Conservation (phyloP, 2,329 filamentous ascomycete species). For the Diplodia sapinea region DNA sequence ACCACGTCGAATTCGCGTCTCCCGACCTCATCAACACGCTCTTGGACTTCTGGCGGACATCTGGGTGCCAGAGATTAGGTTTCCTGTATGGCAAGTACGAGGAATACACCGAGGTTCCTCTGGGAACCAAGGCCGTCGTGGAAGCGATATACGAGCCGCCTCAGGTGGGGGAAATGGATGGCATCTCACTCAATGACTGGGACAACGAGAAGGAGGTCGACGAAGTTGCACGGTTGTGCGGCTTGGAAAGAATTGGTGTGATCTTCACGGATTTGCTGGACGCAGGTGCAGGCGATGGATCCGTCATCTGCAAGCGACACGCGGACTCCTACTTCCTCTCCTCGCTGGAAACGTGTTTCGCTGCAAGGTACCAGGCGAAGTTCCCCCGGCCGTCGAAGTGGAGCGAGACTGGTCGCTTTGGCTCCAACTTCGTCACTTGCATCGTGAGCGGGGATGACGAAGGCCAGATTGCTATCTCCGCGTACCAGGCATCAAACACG, state of each 20-base stretch:
- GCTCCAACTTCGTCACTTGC: slow-evolving; percentile 96
- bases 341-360: slow-evolving; percentile 89
- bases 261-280: slow-evolving; percentile 94
- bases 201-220: slow-evolving; percentile 82
- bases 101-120: slow-evolving; percentile 88
- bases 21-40: slow-evolving; percentile 85
- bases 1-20: slow-evolving; percentile 94
- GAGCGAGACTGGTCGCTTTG: slow-evolving; percentile 93
- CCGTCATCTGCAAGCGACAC: slow-evolving; percentile 92
- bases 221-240: slow-evolving; percentile 79
- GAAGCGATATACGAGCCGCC: slow-evolving; percentile 98
- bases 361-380: slow-evolving; percentile 83
- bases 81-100: slow-evolving; percentile 90
- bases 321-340: slow-evolving; percentile 94
- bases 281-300: slow-evolving; percentile 78
- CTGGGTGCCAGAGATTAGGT: slow-evolving; percentile 81
- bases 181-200: slow-evolving; percentile 84
- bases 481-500: slow-evolving; percentile 94
- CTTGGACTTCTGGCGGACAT: slow-evolving; percentile 88
- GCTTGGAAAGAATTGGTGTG: slow-evolving; percentile 85
- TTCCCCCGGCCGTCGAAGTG: slow-evolving; percentile 92
- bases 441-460: slow-evolving; percentile 91
- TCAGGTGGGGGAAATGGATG: slow-evolving; percentile 86
- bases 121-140: slow-evolving; percentile 93
- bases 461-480: slow-evolving; percentile 84